Percentiles rank a stretch among this genome's conserved stretches.
phyloP scores from a whole-genome alignment of 768 basidiomycete genomes.

The Hydnomerulius pinastri region DNA sequence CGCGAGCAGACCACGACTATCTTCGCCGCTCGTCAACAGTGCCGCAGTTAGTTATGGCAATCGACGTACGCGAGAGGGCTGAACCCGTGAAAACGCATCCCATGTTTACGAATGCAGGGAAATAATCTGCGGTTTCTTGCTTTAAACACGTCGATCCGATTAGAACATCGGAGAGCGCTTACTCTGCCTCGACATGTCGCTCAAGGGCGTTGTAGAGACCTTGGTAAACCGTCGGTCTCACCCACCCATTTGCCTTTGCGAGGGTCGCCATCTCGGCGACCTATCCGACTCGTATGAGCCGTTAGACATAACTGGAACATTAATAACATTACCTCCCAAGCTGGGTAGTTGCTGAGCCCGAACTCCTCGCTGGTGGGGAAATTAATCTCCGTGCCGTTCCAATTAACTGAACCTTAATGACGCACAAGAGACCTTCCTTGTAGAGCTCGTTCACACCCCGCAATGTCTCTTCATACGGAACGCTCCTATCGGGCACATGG shows the following conservation, averaged over 20 bases:
- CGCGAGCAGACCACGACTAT: constrained; percentile 34
- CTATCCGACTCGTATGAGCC: constrained; percentile 1
- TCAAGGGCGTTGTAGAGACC: constrained; percentile 25
- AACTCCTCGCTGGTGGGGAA: constrained; percentile 14
- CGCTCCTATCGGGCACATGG: constrained; percentile 21
- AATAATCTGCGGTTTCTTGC: constrained; percentile 8
- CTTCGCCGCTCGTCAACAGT: not conserved
- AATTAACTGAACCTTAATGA: too few relatives aligned
- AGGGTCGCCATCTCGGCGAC: constrained; percentile 30
- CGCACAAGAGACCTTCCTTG: constrained; percentile 20
- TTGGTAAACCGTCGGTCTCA: constrained; percentile 27
- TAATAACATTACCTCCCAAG: constrained; percentile 11
- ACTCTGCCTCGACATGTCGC: constrained; percentile 20
- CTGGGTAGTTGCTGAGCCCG: constrained; percentile 19
- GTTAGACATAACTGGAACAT: not conserved
- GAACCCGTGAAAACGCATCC: constrained; percentile 33
- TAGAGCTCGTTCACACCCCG: constrained; percentile 27
- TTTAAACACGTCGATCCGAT: not conserved
- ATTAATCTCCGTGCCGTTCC: not conserved
- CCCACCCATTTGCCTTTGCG: constrained; percentile 21
- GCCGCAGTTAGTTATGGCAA: not conserved
- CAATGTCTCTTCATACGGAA: constrained; percentile 20
- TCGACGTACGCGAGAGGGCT: constrained; percentile 27
- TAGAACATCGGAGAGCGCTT: not conserved
- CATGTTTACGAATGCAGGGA: constrained; percentile 25